These are phyloP conservation scores for Colletotrichum somersetense DNA, from an alignment of 2,329 filamentous ascomycete species.

Conservation along the genomic window DNA sequence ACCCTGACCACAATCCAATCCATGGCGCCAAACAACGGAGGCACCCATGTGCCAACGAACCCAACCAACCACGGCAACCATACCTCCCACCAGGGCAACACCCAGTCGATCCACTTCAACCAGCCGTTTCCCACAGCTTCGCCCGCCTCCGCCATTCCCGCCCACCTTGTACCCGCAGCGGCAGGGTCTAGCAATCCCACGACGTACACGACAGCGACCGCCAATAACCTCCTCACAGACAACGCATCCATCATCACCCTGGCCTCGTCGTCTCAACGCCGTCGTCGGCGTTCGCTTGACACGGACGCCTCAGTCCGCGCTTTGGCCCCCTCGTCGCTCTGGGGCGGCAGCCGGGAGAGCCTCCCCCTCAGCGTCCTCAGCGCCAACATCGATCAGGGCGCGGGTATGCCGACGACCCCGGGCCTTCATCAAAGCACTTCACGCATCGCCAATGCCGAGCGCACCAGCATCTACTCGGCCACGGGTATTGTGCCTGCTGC, in stretches of 20 bases:
- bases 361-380: conserved; percentile 84
- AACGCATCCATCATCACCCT: conserved; percentile 89
- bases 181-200: conserved; percentile 67
- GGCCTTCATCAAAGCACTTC: conserved; percentile 66
- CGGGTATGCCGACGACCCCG: conserved; percentile 59
- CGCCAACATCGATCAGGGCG: conserved; percentile 70
- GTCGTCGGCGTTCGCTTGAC: conserved; percentile 83
- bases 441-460: conserved; percentile 61
- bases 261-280: conserved; percentile 84
- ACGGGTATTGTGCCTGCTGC: conserved; percentile 76
- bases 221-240: conserved; percentile 85
- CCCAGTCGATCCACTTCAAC: conserved; percentile 71
- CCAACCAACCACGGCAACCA: conserved; percentile 58
- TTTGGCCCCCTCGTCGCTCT: conserved; percentile 84
- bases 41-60: conserved; percentile 39
- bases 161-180: conserved; percentile 71
- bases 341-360: conserved; percentile 84
- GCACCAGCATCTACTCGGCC: conserved; percentile 85
- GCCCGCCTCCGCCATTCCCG: conserved; percentile 79
- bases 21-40: conserved; percentile 65
- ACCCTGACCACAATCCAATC: conserved; percentile 85
- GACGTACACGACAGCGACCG: conserved; percentile 82
- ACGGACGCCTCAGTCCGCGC: conserved; percentile 89
- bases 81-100: conserved; percentile 45
- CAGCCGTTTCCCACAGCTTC: conserved; percentile 74